phyloP scores from a whole-genome alignment of 2,329 filamentous ascomycete genomes.

The Boeremia lycopersici region DNA sequence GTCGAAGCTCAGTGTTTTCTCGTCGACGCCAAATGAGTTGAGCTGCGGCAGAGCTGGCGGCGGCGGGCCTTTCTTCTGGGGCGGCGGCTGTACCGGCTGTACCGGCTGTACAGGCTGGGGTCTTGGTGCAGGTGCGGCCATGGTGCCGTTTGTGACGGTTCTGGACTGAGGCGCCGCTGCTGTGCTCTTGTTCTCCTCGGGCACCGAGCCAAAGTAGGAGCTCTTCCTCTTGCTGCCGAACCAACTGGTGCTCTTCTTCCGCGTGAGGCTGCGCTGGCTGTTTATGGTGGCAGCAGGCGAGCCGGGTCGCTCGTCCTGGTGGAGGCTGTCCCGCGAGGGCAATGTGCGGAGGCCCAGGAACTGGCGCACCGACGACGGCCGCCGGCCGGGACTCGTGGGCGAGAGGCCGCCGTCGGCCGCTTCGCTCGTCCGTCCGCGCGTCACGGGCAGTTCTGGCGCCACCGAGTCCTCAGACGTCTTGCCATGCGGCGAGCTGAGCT shows the following conservation, averaged over 20 bases:
- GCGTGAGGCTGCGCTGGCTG: constrained; percentile 39
- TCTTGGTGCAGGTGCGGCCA: constrained; percentile 11
- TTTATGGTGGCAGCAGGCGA: constrained; percentile 45
- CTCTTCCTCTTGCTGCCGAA: constrained; percentile 47
- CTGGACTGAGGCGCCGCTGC: constrained; percentile 10
- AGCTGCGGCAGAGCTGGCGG: constrained; percentile 50
- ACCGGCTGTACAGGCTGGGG: constrained; percentile 3
- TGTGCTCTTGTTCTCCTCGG: constrained; percentile 39
- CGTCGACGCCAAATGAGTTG: constrained; percentile 43
- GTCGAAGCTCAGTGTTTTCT: constrained; percentile 41
- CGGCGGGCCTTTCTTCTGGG: constrained; percentile 44
- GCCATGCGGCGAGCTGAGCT: constrained; percentile 22
- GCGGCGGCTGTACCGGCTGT: constrained; percentile 16
- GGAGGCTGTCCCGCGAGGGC: constrained; percentile 43
- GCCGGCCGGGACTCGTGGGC: constrained; percentile 38
- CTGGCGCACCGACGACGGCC: constrained; percentile 49
- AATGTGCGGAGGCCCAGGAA: constrained; percentile 48
- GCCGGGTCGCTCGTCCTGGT: constrained; percentile 44
- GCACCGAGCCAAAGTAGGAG: constrained; percentile 41
- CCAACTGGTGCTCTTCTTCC: constrained; percentile 50
- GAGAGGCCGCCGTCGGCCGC: constrained; percentile 36
- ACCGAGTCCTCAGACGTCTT: constrained; percentile 21
- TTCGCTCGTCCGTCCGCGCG: constrained; percentile 36
- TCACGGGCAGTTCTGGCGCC: constrained; percentile 12
- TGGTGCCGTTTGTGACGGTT: constrained; percentile 23